Base-by-base conservation (phyloP, 148 eudicot species). In the Amaranthus cruentus region DNA sequence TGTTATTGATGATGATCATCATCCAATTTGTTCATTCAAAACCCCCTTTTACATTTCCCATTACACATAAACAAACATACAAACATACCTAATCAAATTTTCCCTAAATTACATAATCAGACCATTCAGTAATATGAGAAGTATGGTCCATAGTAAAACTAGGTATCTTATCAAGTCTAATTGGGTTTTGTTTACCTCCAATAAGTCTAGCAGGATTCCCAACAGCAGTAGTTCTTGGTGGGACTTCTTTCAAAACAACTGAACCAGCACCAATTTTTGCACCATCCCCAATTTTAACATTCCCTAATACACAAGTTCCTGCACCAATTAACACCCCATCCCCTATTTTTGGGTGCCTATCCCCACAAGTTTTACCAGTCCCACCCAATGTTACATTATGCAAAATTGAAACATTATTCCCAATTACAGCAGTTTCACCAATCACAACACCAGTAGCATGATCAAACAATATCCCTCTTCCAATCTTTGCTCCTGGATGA, bases 401-500 rank as follows among this genome's bases (percentile, higher is more conserved):
- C 82, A 92, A 75, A 11, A 90, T 88, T 15, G 93, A 88, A 61
- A 90, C 96, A 78, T 90, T 82, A 43, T 92, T 62, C 12, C 97
- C 97, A 21, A 92, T 87, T 18, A 90, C 93, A 10, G 97, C 93
- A 13, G 96, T 92, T 62, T 92, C 97, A 14, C 97, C 97, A n/a
- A 92, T 73, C 47, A 92, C 98, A 9, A 92, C 70, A 1, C 98
- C 98, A 0, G 91, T 92, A 0, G 93, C 98, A 59, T 93, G 98
- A 84, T 93, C 98, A 55, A 93, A 79, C 80, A 93, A 59, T 52
- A 90, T 84, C 73, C 98, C 98, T 6, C 81, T 63, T 7, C 96
- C 98, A 44, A 93, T 88, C 48, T 55, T 86, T 8, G 98, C 98
- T 38, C 90, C 98, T 0, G 96, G 98, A 44, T 93, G 98, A 3